These are phyloP conservation scores for Detonula confervacea DNA, from an alignment of 352 stramenopile species.

Conservation along the genomic window DNA sequence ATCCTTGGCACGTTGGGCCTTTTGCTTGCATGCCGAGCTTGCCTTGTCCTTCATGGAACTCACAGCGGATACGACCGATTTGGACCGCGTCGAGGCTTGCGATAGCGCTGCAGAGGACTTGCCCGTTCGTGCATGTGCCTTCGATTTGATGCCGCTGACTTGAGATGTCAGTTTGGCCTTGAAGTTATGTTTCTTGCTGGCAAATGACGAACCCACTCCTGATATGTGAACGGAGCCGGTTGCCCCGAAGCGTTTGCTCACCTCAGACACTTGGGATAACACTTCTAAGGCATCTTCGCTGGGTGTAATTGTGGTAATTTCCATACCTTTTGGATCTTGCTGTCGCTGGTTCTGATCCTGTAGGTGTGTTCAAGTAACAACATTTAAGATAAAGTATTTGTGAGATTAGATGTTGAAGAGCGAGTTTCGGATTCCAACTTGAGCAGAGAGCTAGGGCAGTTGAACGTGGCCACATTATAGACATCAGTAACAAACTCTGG, in stretches of 20 bases:
- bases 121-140: too few relatives aligned
- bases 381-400: too few relatives aligned
- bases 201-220: too few relatives aligned
- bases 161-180: slow-evolving; percentile 1
- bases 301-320: slow-evolving; percentile 3
- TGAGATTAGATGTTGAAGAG: too few relatives aligned
- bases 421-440: too few relatives aligned
- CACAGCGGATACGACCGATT: neutral
- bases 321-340: slow-evolving; percentile 5
- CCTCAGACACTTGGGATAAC: slow-evolving; percentile 1
- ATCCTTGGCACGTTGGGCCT: neutral
- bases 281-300: neutral
- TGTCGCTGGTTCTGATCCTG: neutral
- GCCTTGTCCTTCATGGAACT: neutral
- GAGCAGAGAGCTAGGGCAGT: too few relatives aligned
- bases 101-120: slow-evolving; percentile 1
- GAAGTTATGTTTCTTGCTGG: slow-evolving; percentile 5
- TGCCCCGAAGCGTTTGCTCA: slow-evolving; percentile 7
- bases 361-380: too few relatives aligned
- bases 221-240: too few relatives aligned
- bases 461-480: too few relatives aligned
- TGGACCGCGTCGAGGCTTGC: neutral
- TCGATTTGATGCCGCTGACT: too few relatives aligned
- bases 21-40: neutral
- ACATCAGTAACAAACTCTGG: too few relatives aligned